Conservation (phyloP, 495 filamentous ascomycete species). For the Lindgomyces ingoldianus region DNA sequence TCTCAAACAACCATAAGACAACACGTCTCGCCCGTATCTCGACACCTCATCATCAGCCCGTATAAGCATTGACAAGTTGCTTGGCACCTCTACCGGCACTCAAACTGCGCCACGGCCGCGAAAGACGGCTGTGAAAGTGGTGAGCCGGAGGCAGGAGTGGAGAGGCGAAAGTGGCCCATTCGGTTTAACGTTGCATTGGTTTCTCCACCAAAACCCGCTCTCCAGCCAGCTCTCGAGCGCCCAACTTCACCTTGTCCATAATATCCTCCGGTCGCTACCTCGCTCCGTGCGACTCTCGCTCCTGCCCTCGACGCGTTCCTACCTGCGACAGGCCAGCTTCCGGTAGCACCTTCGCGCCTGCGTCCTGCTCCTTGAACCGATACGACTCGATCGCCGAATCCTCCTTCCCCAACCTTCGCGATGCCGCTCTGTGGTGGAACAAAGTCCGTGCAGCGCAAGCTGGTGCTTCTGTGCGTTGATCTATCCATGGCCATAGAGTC, state of each 20-base stretch:
- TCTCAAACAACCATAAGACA: neutral
- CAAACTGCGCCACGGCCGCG: neutral
- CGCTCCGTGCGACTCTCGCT: constrained; percentile 22
- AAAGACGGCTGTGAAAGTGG: neutral
- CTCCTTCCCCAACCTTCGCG: constrained; percentile 42
- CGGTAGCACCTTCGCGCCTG: constrained; percentile 15
- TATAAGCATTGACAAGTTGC: neutral
- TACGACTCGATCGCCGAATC: constrained; percentile 25
- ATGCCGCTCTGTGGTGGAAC: constrained; percentile 67
- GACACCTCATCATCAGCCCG: constrained; percentile 11
- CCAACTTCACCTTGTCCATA: constrained; percentile 4
- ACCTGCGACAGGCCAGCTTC: constrained; percentile 6
- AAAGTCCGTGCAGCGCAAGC: constrained; percentile 91
- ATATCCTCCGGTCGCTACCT: constrained; percentile 15
- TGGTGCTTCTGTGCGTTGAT: constrained; percentile 83
- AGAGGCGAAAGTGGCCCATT: neutral
- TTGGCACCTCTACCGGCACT: neutral
- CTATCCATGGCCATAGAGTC: neutral
- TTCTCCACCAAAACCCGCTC: neutral
- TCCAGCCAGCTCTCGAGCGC: constrained; percentile 16
- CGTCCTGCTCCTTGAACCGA: constrained; percentile 20
- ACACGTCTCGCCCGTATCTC: neutral
- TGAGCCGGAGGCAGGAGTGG: neutral
- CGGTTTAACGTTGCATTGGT: neutral
- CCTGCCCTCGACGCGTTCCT: constrained; percentile 2